phyloP scores from a whole-genome alignment of 2,329 filamentous ascomycete genomes.

The Torrubiellomyces zombiae region DNA sequence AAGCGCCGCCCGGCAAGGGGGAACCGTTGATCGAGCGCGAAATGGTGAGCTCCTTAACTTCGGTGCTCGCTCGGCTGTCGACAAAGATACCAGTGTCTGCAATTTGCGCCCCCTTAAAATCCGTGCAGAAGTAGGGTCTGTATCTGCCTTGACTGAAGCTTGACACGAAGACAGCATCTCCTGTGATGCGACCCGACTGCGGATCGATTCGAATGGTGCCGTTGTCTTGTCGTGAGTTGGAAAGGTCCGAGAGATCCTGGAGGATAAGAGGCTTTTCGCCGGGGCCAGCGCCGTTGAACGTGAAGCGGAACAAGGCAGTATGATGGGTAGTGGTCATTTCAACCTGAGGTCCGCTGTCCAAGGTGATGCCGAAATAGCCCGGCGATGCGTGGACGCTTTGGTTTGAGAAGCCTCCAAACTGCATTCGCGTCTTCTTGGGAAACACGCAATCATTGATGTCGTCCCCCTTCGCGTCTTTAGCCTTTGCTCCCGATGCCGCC shows the following conservation, averaged over 20 bases:
- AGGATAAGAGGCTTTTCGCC: slow-evolving; percentile 39
- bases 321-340: slow-evolving; percentile 56
- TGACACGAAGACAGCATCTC: slow-evolving; percentile 43
- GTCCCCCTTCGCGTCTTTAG: too few species aligned
- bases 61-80: slow-evolving; percentile 34
- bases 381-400: slow-evolving; percentile 38
- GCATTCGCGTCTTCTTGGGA: slow-evolving; percentile 26
- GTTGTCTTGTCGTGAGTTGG: slow-evolving; percentile 40
- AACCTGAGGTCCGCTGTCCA: slow-evolving; percentile 39
- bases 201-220: slow-evolving; percentile 37
- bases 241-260: slow-evolving; percentile 48
- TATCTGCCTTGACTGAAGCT: slow-evolving; percentile 50
- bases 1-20: slow-evolving; percentile 43
- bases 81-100: slow-evolving; percentile 45
- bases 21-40: slow-evolving; percentile 34
- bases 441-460: slow-evolving; percentile 46
- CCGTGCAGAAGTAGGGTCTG: slow-evolving; percentile 46
- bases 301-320: slow-evolving; percentile 49
- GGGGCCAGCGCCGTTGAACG: slow-evolving; percentile 29
- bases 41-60: slow-evolving; percentile 29
- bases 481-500: too few species aligned
- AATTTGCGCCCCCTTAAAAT: slow-evolving; percentile 42
- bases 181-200: slow-evolving; percentile 42
- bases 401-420: slow-evolving; percentile 27
- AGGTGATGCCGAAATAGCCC: slow-evolving; percentile 46